These are phyloP conservation scores for Paramecium primaurelia DNA, from an alignment of 73 alveolate genomes.

Conservation along the genomic window DNA sequence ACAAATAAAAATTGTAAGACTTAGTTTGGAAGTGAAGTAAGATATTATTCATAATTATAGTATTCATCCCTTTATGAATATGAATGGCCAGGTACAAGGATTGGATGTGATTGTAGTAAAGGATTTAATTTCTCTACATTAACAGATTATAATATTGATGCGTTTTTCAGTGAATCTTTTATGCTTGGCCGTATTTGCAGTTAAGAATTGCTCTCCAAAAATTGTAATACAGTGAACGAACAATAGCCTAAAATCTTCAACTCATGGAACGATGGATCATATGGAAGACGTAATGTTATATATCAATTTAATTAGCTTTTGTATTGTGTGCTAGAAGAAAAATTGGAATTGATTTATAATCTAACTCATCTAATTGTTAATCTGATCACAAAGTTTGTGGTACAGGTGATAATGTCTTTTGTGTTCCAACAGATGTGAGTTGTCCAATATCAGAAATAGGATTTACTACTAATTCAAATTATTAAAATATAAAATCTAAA, in stretches of 20 bases:
- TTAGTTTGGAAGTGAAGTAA: not conserved
- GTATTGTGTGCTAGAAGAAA: not conserved
- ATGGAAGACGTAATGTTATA: not conserved
- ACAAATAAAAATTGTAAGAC: not conserved
- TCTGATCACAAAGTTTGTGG: not conserved
- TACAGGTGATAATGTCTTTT: not conserved
- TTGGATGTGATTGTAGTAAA: conserved; percentile 44
- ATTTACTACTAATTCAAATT: not conserved
- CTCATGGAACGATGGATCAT: conserved; percentile 23
- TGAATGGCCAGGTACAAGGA: not conserved
- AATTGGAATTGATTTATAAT: not conserved
- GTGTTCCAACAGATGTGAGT: not conserved
- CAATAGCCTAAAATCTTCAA: not conserved
- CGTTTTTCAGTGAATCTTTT: not conserved
- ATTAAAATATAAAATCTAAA: not conserved
- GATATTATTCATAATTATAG: not conserved
- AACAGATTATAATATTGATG: not conserved
- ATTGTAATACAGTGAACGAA: conserved; percentile 7
- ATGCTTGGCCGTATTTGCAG: not conserved
- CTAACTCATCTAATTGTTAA: not conserved
- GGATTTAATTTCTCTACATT: not conserved
- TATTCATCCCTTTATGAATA: conserved; percentile 6
- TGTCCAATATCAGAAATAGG: conserved; percentile 42
- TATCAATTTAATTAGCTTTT: not conserved
- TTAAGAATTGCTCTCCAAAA: not conserved